phyloP scores from a whole-genome alignment of 2,329 filamentous ascomycete species.

The Pestalotiopsis sp. region DNA sequence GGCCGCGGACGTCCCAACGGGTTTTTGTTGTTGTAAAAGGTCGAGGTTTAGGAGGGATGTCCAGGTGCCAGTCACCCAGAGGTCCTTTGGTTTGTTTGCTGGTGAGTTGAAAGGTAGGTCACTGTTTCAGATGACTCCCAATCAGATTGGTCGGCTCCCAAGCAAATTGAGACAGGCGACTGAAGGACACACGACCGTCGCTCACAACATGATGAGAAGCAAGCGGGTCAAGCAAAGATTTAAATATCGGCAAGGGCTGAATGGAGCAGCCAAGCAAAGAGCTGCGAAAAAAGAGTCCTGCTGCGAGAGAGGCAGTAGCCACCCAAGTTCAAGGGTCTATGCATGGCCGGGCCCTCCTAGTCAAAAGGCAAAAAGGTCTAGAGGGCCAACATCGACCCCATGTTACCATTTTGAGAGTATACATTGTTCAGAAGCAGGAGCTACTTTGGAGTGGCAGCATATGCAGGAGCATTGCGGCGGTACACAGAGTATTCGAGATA shows the following conservation, averaged over 20 bases:
- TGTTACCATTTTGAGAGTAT: background rate
- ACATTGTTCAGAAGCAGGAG: background rate
- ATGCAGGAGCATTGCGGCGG: background rate
- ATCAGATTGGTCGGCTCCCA: background rate
- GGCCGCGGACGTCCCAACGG: background rate
- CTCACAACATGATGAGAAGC: background rate
- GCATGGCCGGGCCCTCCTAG: slow-evolving; percentile 3
- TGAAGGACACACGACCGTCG: background rate
- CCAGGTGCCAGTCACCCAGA: background rate
- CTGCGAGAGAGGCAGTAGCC: slow-evolving; percentile 1
- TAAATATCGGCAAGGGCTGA: slow-evolving; percentile 1
- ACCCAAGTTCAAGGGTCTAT: background rate
- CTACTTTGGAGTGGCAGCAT: slow-evolving; percentile 5
- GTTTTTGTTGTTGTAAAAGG: background rate
- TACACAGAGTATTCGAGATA: background rate
- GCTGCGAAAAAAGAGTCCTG: background rate
- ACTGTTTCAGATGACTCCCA: background rate
- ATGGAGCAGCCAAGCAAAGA: slow-evolving; percentile 3
- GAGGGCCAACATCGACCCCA: background rate
- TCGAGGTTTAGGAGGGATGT: background rate
- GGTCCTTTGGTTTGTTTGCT: no score
- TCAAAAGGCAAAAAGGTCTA: background rate
- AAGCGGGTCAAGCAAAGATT: background rate
- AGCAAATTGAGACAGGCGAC: background rate
- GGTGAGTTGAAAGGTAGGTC: background rate